Conservation (phyloP, 108 stramenopile species). For the Schizochytrium sp. region DNA sequence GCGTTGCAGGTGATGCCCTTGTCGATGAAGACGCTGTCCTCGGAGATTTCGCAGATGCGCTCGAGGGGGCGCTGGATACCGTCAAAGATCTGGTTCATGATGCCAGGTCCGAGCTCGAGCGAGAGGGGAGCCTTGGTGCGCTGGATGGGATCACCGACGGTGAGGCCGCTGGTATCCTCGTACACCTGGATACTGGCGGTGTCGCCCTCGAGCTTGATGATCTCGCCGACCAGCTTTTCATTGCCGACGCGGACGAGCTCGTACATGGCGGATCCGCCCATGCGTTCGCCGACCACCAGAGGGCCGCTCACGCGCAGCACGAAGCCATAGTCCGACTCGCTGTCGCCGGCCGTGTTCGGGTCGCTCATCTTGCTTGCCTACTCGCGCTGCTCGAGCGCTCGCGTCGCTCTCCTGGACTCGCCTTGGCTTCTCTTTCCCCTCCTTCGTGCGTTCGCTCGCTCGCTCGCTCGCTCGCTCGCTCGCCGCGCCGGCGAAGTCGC, state of each 20-base stretch:
- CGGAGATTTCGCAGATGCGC: conserved; percentile 58
- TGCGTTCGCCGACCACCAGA: conserved; percentile 95
- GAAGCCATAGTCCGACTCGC: conserved; percentile 93
- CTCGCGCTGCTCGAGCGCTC: neutral
- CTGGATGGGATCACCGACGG: conserved; percentile 88
- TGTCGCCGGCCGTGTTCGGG: conserved; percentile 33
- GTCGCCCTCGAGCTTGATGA: conserved; percentile 98
- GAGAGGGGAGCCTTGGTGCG: conserved; percentile 90
- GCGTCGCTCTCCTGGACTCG: too few species aligned
- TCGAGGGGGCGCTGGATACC: conserved; percentile 99
- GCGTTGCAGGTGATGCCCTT: conserved; percentile 88
- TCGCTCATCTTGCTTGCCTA: neutral
- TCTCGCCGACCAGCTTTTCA: conserved; percentile 97
- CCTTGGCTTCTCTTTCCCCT: too few species aligned
- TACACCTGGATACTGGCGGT: conserved; percentile 92
- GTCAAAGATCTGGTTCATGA: conserved; percentile 99
- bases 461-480: too few species aligned
- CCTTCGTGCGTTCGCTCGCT: too few species aligned
- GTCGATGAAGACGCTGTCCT: conserved; percentile 76
- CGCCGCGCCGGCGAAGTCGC: too few species aligned
- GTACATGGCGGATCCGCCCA: conserved; percentile 95
- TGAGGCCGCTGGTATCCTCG: conserved; percentile 92
- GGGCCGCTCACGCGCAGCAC: conserved; percentile 73
- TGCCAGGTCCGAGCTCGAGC: conserved; percentile 96
- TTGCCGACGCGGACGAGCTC: conserved; percentile 96